A percentile compares a stretch with the other conserved stretches of the same genome.
Conservation (phyloP, 805 yeast genomes). For the Pichia ethanolica region DNA sequence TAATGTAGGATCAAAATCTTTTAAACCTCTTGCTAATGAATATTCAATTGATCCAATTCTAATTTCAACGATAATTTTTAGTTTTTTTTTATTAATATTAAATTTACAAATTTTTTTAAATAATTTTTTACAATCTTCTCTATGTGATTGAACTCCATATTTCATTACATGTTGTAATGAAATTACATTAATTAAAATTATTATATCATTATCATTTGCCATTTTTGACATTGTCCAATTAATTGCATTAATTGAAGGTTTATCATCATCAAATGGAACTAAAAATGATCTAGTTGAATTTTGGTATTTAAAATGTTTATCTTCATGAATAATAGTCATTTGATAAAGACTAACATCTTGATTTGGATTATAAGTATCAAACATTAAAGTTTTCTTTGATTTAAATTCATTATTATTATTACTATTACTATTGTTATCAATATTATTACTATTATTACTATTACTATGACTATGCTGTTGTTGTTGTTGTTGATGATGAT, state of each 20-base stretch:
- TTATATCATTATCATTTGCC: conserved; percentile 37
- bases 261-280: conserved; percentile 35
- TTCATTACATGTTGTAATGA: conserved; percentile 24
- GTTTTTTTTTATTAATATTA: conserved; percentile 30
- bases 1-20: conserved; percentile 38
- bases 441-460: neutral
- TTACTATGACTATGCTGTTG: neutral
- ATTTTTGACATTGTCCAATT: conserved; percentile 40
- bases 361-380: conserved; percentile 36
- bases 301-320: conserved; percentile 26
- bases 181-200: conserved; percentile 37
- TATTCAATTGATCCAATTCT: conserved; percentile 37
- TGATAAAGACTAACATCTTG: conserved; percentile 23
- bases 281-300: conserved; percentile 34
- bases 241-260: conserved; percentile 35
- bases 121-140: conserved; percentile 29
- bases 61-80: conserved; percentile 37
- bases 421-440: neutral
- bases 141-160: conserved; percentile 22
- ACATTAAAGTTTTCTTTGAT: conserved; percentile 28
- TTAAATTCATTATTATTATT: neutral
- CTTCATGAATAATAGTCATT: conserved; percentile 33
- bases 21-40: conserved; percentile 33
- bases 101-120: conserved; percentile 26
- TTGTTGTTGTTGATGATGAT: neutral